phyloP scores from a whole-genome alignment of 169 alveolate species.

The Plasmodium vivax region DNA sequence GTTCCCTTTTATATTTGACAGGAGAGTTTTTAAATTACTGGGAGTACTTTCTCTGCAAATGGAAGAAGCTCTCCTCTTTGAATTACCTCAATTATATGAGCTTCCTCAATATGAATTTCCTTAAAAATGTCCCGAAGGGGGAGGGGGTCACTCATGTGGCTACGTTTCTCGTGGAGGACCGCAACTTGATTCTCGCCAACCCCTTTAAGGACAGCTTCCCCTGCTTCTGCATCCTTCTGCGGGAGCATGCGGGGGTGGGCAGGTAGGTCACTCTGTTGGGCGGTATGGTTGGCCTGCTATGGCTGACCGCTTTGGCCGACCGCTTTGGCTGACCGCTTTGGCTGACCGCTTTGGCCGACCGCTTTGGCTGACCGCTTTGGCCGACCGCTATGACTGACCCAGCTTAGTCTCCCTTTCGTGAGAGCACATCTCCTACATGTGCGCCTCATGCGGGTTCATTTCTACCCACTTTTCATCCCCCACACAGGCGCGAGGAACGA shows the following conservation, averaged over 20 bases:
- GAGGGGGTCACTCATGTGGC: not conserved
- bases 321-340: too few species aligned
- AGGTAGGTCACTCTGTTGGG: not conserved
- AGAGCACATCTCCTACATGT: not conserved
- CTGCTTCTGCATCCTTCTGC: slow-evolving; percentile 10
- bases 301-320: too few species aligned
- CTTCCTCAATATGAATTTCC: slow-evolving; percentile 28
- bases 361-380: too few species aligned
- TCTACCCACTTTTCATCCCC: not conserved
- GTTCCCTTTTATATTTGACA: slow-evolving; percentile 45
- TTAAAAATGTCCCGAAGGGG: slow-evolving; percentile 4
- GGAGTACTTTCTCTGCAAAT: slow-evolving; percentile 34
- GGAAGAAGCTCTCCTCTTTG: slow-evolving; percentile 17
- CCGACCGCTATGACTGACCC: too few species aligned
- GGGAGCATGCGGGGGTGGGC: not conserved
- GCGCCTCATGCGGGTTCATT: not conserved
- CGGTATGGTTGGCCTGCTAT: too few species aligned
- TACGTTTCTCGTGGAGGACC: slow-evolving; percentile 13
- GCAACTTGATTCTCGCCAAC: slow-evolving; percentile 28
- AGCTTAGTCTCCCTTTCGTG: too few species aligned
- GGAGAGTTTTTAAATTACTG: not conserved
- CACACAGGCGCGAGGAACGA: not conserved
- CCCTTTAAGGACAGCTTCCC: slow-evolving; percentile 53
- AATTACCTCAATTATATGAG: slow-evolving; percentile 28
- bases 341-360: too few species aligned